Evolutionary conservation across 2,329 filamentous ascomycete genomes (phyloP).

Genomic region (Cladosporium sp.): DNA sequence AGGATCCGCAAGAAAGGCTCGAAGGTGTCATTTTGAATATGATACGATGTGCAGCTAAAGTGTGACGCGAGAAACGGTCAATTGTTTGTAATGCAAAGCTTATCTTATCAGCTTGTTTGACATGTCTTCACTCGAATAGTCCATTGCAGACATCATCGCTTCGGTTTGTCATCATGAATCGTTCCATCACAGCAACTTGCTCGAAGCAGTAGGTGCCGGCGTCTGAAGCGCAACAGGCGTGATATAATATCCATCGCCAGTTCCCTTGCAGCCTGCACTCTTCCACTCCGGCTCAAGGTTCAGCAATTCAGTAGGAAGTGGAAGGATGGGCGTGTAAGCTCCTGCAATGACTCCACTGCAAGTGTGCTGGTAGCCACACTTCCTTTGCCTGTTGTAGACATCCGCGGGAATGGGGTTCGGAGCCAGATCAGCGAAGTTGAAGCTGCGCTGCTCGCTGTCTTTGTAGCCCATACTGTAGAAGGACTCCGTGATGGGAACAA

Average conservation of each 20-base stretch:
- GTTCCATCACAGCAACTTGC: not conserved
- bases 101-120: too few species aligned
- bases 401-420: constrained; percentile 1
- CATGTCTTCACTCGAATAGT: too few species aligned
- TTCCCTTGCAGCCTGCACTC: not conserved
- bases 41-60: too few species aligned
- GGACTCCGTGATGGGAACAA: constrained; percentile 1
- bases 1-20: too few species aligned
- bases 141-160: too few species aligned
- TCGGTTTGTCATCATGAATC: too few species aligned
- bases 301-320: not conserved
- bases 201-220: not conserved
- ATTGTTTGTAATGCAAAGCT: too few species aligned
- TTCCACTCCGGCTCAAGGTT: constrained; percentile 5
- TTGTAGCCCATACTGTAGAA: constrained; percentile 14
- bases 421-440: constrained; percentile 10
- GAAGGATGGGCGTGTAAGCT: not conserved
- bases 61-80: too few species aligned
- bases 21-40: too few species aligned
- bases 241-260: not conserved
- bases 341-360: not conserved
- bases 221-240: constrained; percentile 16
- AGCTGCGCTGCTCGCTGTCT: not conserved
- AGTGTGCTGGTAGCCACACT: not conserved
- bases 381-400: constrained; percentile 1